Evolutionary conservation across 148 eudicot species (phyloP), one percentile per base, ranked within the genome.

Genomic region (Camellia sinensis): DNA sequence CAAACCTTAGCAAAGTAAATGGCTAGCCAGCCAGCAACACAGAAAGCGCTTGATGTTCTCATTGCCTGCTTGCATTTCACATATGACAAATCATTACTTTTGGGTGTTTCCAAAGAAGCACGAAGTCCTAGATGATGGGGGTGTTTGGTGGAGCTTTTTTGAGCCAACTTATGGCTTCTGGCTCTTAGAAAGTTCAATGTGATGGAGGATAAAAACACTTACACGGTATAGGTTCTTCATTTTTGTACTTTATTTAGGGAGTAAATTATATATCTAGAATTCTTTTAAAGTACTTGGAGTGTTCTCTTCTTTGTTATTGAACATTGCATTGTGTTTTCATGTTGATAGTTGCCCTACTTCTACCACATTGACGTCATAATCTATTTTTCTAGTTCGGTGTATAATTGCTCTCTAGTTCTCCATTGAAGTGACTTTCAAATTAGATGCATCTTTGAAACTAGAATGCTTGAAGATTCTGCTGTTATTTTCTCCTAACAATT

Each of bases 21-120:
- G 78, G 93, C 87, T 73, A 95, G 86, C 99, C 99, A 95, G n/a
- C 99, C 99, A 7, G 87, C 90, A 8, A 85, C 85, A 81, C 97
- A 95, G 81, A 90, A 87, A 74, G 71, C 86, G 73, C 90, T 82
- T 50, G 96, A 89, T 48, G 90, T 73, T 83, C 92, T 85, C 97
- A 95, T 88, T 71, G 95, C 98, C 99, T 95, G 92, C 74, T 77
- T 81, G 76, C 65, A 76, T 65, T 56, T 60, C 77, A 56, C 18
- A 40, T 6, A 57, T 17, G 29, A 29, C 37, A 29, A 29, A 29
- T 29, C 37, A 45, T 21, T 72, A 50, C 21, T 7, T 52, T 10
- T 21, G 15, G 37, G 18, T 13, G 54, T 52, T 82, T 21, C 48
- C 14, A 21, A 50, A 48, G 7, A 71, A 52, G 21, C 19, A 53